phyloP scores from a whole-genome alignment of 495 filamentous ascomycete species.

The Aspergillus campestris region DNA sequence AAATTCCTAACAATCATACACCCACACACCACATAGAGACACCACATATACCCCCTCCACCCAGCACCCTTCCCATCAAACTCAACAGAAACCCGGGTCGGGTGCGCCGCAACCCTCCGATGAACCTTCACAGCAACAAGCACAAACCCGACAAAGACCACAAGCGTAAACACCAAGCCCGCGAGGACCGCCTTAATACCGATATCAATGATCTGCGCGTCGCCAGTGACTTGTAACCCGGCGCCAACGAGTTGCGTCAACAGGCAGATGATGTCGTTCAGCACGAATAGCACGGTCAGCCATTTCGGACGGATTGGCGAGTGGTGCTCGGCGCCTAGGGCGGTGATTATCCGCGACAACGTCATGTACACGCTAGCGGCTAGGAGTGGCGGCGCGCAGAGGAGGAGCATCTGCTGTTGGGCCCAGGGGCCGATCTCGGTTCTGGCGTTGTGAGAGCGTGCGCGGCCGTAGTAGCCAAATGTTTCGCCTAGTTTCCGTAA shows the following conservation, averaged over 20 bases:
- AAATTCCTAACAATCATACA: slow-evolving; percentile 34
- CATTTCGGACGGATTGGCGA: slow-evolving; percentile 19
- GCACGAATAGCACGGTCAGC: slow-evolving; percentile 27
- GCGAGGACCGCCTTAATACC: slow-evolving; percentile 25
- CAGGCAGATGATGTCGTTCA: slow-evolving; percentile 30
- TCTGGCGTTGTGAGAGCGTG: slow-evolving; percentile 25
- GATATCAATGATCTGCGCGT: slow-evolving; percentile 20
- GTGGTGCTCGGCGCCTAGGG: slow-evolving; percentile 37
- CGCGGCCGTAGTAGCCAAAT: slow-evolving; percentile 41
- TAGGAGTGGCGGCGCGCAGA: slow-evolving; percentile 38
- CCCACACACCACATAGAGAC: slow-evolving; percentile 28
- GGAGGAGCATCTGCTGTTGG: slow-evolving; percentile 37
- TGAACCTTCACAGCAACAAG: slow-evolving; percentile 20
- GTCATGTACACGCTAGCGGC: slow-evolving; percentile 54
- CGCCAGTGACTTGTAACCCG: slow-evolving; percentile 35
- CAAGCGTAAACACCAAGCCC: slow-evolving; percentile 24
- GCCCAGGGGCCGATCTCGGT: slow-evolving; percentile 25
- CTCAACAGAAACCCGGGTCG: slow-evolving; percentile 6
- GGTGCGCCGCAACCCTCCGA: slow-evolving; percentile 3
- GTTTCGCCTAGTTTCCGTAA: slow-evolving; percentile 27
- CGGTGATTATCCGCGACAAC: slow-evolving; percentile 43
- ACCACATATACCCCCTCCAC: slow-evolving; percentile 29
- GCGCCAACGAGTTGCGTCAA: slow-evolving; percentile 28
- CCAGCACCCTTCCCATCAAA: slow-evolving; percentile 4
- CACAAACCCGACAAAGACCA: slow-evolving; percentile 24